These are phyloP conservation scores for Calycina herbarum DNA, from an alignment of 2,329 filamentous ascomycete genomes.

Conservation along the genomic window DNA sequence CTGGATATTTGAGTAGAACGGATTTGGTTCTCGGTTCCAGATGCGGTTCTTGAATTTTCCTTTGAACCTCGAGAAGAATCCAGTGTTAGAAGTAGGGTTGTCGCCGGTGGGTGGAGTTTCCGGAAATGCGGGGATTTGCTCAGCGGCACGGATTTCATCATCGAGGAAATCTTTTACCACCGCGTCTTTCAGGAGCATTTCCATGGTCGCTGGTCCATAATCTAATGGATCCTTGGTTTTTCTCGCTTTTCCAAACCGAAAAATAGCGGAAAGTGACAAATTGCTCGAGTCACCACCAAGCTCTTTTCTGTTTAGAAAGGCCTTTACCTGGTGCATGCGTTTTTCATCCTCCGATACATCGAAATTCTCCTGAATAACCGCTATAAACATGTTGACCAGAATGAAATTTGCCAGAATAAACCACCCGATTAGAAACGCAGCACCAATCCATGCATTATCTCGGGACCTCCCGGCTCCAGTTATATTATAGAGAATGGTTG, in stretches of 20 bases:
- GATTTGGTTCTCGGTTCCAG: slow-evolving; percentile 77
- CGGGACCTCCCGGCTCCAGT: slow-evolving; percentile 65
- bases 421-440: slow-evolving; percentile 89
- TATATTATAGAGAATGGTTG: slow-evolving; percentile 77
- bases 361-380: slow-evolving; percentile 99
- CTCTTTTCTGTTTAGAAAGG: slow-evolving; percentile 90
- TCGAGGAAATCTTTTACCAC: slow-evolving; percentile 95
- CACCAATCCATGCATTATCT: slow-evolving; percentile 87
- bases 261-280: slow-evolving; percentile 71
- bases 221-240: slow-evolving; percentile 79
- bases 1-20: slow-evolving; percentile 85
- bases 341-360: slow-evolving; percentile 99
- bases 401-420: slow-evolving; percentile 96
- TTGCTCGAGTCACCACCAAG: slow-evolving; percentile 71
- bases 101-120: slow-evolving; percentile 24
- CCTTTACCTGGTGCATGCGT: slow-evolving; percentile 91
- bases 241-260: slow-evolving; percentile 59
- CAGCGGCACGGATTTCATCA: slow-evolving; percentile 56
- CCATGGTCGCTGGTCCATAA: slow-evolving; percentile 86
- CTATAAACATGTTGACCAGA: slow-evolving; percentile 99
- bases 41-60: slow-evolving; percentile 56
- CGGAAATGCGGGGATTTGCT: slow-evolving; percentile 39
- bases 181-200: slow-evolving; percentile 95
- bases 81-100: slow-evolving; percentile 51
- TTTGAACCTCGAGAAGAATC: slow-evolving; percentile 62